phyloP scores from a whole-genome alignment of 2,329 filamentous ascomycete genomes.

The Calycina marina region DNA sequence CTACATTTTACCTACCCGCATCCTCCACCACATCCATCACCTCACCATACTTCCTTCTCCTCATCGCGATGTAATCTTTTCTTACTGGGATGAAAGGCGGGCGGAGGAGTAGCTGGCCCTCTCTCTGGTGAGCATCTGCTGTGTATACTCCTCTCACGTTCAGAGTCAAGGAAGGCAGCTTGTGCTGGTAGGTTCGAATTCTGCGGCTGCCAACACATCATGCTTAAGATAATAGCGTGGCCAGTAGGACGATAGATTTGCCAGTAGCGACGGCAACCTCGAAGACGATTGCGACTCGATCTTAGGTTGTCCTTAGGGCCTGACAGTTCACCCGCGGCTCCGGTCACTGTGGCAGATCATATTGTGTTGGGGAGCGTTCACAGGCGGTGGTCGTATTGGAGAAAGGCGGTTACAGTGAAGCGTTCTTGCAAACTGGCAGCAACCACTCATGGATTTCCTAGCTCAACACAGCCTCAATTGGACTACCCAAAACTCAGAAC shows the following conservation, averaged over 20 bases:
- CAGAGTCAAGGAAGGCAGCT: slow-evolving; percentile 8
- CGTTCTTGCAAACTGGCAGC: slow-evolving; percentile 7
- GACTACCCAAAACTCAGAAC: slow-evolving; percentile 5
- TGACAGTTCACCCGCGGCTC: slow-evolving; percentile 6
- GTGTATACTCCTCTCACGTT: slow-evolving; percentile 8
- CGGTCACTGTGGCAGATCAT: slow-evolving; percentile 10
- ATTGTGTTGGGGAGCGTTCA: slow-evolving; percentile 8
- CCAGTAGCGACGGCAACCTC: slow-evolving; percentile 5
- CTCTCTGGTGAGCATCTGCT: slow-evolving; percentile 8
- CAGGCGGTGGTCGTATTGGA: slow-evolving; percentile 4
- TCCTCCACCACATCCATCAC: too few species aligned
- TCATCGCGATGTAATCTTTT: too few species aligned
- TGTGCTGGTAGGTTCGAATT: slow-evolving; percentile 8
- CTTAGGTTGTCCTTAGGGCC: slow-evolving; percentile 6
- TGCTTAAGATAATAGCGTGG: slow-evolving; percentile 7
- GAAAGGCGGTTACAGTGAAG: slow-evolving; percentile 11
- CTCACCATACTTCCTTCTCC: too few species aligned
- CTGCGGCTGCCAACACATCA: slow-evolving; percentile 8
- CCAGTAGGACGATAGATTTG: slow-evolving; percentile 6
- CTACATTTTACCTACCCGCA: too few species aligned
- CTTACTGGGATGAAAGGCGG: too few species aligned
- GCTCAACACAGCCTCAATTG: slow-evolving; percentile 7
- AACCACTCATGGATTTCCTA: slow-evolving; percentile 8
- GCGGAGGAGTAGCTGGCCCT: slow-evolving; percentile 6
- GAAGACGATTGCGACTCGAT: slow-evolving; percentile 10